These are phyloP conservation scores for Cylindrotheca fusiformis DNA, from an alignment of 108 stramenopile genomes.

Conservation along the genomic window DNA sequence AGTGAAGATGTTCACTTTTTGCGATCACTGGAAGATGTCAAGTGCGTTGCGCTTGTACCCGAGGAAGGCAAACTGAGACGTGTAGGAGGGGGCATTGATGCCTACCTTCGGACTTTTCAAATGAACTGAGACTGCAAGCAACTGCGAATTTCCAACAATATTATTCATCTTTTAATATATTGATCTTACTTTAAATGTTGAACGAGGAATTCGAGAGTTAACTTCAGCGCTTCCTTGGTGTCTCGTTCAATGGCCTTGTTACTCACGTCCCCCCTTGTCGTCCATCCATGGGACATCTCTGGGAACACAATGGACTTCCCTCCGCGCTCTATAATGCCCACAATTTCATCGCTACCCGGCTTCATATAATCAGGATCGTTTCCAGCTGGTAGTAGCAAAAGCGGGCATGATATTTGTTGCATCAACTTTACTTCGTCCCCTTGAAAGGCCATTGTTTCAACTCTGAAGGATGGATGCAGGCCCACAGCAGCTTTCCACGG, in stretches of 20 bases:
- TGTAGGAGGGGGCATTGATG: slow-evolving; percentile 46
- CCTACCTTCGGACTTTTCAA: slow-evolving; percentile 43
- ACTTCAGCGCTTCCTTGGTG: slow-evolving; percentile 28
- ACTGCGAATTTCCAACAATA: no score
- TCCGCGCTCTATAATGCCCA: not conserved
- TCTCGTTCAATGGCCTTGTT: slow-evolving; percentile 24
- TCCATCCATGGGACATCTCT: slow-evolving; percentile 48
- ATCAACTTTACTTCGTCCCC: slow-evolving; percentile 22
- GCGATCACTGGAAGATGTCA: slow-evolving; percentile 41
- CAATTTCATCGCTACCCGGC: slow-evolving; percentile 23
- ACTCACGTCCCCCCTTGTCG: slow-evolving; percentile 35
- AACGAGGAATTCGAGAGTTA: slow-evolving; percentile 25
- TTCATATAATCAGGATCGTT: slow-evolving; percentile 41
- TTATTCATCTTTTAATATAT: not conserved
- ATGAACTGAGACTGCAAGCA: not conserved
- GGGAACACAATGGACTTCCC: slow-evolving; percentile 22
- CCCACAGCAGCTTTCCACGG: slow-evolving; percentile 26
- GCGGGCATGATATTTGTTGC: slow-evolving; percentile 15
- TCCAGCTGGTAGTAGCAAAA: slow-evolving; percentile 37
- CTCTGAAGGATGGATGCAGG: slow-evolving; percentile 30
- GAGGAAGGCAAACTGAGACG: slow-evolving; percentile 62
- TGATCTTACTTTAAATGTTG: not conserved
- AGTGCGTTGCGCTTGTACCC: slow-evolving; percentile 51
- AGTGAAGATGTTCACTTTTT: slow-evolving; percentile 68
- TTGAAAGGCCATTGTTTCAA: slow-evolving; percentile 32